Base-by-base conservation (phyloP, 805 yeast genomes). In the Ogataea chonburiensis region DNA sequence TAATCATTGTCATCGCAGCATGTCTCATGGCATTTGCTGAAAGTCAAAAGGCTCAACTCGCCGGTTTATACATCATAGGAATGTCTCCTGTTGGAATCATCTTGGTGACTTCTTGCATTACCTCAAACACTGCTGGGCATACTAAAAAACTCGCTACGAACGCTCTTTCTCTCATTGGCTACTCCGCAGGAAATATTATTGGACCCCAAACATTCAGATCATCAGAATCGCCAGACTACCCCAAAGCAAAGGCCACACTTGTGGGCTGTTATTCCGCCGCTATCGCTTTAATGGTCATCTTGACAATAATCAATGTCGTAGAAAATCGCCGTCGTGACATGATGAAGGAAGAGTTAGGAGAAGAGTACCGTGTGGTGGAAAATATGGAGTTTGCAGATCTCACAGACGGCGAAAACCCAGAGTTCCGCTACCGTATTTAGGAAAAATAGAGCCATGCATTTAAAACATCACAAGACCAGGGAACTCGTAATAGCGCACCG, bases 191-290 rank as follows among this genome's bases (percentile, higher is more conserved):
- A 15, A 75, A 73, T 44, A 62, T 73, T 12, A 66, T 73, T 23
- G 70, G 75, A 5, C 80, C 81, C 5, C 80, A 75, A 51, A 45
- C 74, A 14, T 75, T 78, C 74, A 63, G 65, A 43, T 58, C 52
- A 3, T 51, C 48, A 6, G 70, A 69, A 43, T 63, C 68, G 5
- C 80, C 81, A 31, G 53, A 68, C 37, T 71, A 64, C 43, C 60
- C 55, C 6, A 72, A 75, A 20, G 83, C 80, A 3, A 76, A 76
- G 45, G 35, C 38, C 10, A 33, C 45, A 2, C 28, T 42, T 17
- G 37, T 39, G 11, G 46, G 28, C 13, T 35, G 37, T 23, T 34
- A 42, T 24, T 26, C 31, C 7, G 31, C 16, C n/a, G 34, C 42
- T 9, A 24, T 42, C 13, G 64, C 69, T 17, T 66, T 76, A 3